Evolutionary conservation across 345 rosid species (phyloP), one percentile per base, ranked within the genome.

Genomic region (Raphanus raphanistrum): DNA sequence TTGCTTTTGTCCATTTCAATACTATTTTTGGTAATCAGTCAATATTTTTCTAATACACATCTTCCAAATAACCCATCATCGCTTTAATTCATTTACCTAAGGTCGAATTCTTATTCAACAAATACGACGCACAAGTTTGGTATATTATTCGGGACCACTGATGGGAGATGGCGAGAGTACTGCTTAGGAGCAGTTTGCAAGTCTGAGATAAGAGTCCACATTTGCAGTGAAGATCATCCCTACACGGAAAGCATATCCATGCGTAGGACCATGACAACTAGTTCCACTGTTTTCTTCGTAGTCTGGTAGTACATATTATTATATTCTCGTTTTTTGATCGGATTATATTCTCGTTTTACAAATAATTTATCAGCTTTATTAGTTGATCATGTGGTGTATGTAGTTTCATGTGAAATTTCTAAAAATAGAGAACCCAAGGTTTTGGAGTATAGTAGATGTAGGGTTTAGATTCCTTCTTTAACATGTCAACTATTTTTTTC

Each of bases 181-280:
- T 1, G 54, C 15, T 58, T 52, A 59, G 10, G 62, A 78, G 41
- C 68, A 72, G 81, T 72, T 78, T 3, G n/a, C 54, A 66, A 72
- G 63, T 78, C 62, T 66, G 11, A 78, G 81, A 78, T 79, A 73
- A 73, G 78, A 74, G 57, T 69, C 71, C 75, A 79, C 63, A 79
- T 79, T 54, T 69, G 67, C 75, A 74, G 79, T 63, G 61, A 74
- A 74, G 72, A 74, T 63, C 35, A 73, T 79, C 74, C 63, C 79
- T 63, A 63, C 79, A 54, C 66, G 74, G 3, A 73, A 31, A 69
- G 75, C 82, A 69, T 63, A 79, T 74, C 79, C 79, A 69, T 63
- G 75, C 13, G 16, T 79, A 74, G 82, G 82, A 79, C 75, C 82
- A 79, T 66, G 29, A 74, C 72, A 79, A 70, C 75, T 55, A 79